Percentiles rank a stretch among this genome's conserved stretches.
Conservation (phyloP, 768 basidiomycete genomes). For the Mycena galericulata region DNA sequence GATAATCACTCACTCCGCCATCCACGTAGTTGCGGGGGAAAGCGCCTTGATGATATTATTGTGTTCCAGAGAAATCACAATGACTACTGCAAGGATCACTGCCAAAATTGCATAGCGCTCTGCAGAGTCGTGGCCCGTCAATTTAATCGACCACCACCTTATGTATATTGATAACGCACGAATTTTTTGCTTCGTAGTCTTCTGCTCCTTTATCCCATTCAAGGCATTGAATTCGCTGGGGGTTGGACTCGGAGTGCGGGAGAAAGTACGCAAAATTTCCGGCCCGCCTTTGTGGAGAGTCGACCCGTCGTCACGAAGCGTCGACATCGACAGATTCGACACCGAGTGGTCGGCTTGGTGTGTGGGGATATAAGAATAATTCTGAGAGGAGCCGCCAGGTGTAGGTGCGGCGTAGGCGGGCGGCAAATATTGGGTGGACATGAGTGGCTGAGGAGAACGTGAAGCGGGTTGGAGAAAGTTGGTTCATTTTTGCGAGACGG, state of each 20-base stretch:
- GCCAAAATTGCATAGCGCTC: conserved; percentile 43
- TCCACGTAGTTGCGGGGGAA: conserved; percentile 59
- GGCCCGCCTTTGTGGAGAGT: not conserved
- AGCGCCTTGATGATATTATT: conserved; percentile 63
- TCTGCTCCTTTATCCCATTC: conserved; percentile 25
- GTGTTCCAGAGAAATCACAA: conserved; percentile 57
- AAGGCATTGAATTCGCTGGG: conserved; percentile 14
- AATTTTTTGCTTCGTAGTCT: conserved; percentile 23
- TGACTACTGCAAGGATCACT: conserved; percentile 45
- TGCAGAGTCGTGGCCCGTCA: not conserved
- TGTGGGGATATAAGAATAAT: conserved; percentile 1
- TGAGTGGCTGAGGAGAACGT: too few relatives aligned
- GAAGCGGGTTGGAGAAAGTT: too few relatives aligned
- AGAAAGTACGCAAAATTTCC: not conserved
- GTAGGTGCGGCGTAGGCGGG: not conserved
- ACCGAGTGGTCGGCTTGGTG: not conserved
- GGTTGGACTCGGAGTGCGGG: conserved; percentile 23
- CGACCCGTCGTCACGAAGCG: not conserved
- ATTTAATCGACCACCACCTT: not conserved
- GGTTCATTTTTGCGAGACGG: too few relatives aligned
- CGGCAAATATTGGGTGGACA: too few relatives aligned
- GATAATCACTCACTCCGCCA: conserved; percentile 41
- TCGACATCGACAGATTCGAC: too few relatives aligned
- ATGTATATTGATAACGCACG: not conserved
- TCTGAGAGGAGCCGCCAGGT: not conserved